Conservation (phyloP, 352 stramenopile genomes). For the Thalassiosira hispida region DNA sequence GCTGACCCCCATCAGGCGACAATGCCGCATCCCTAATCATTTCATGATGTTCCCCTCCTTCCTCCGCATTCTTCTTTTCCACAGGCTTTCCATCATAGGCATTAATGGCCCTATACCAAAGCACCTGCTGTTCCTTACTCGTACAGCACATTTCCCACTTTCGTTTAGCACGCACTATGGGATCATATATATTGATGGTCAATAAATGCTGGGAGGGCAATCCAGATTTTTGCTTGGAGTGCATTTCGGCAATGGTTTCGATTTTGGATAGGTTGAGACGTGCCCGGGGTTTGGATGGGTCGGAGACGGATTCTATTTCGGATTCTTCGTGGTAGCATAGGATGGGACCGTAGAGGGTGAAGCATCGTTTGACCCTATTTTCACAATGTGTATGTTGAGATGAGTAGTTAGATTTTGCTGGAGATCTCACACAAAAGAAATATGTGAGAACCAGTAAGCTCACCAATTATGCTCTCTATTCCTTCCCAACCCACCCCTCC, state of each 20-base stretch:
- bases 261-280: conserved; percentile 44
- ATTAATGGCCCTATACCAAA: conserved; percentile 59
- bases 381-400: conserved; percentile 3
- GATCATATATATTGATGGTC: conserved; percentile 57
- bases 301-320: conserved; percentile 33
- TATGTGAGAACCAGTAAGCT: no score
- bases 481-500: conserved; percentile 48
- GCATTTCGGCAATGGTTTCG: conserved; percentile 59
- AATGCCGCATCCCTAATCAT: neutral
- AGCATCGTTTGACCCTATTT: conserved; percentile 48
- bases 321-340: conserved; percentile 64
- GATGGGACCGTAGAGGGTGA: conserved; percentile 53
- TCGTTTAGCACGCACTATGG: conserved; percentile 30
- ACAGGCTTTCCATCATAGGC: conserved; percentile 44
- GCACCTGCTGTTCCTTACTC: conserved; percentile 48
- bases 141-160: conserved; percentile 68
- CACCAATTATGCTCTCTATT: conserved; percentile 61
- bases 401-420: neutral
- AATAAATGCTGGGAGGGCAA: conserved; percentile 49
- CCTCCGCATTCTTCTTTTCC: no score
- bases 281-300: conserved; percentile 37
- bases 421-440: no score
- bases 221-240: conserved; percentile 43
- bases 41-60: neutral
- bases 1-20: neutral